Conservation (phyloP, 1,284 basidiomycete genomes). For the Neolentinus lepideus region DNA sequence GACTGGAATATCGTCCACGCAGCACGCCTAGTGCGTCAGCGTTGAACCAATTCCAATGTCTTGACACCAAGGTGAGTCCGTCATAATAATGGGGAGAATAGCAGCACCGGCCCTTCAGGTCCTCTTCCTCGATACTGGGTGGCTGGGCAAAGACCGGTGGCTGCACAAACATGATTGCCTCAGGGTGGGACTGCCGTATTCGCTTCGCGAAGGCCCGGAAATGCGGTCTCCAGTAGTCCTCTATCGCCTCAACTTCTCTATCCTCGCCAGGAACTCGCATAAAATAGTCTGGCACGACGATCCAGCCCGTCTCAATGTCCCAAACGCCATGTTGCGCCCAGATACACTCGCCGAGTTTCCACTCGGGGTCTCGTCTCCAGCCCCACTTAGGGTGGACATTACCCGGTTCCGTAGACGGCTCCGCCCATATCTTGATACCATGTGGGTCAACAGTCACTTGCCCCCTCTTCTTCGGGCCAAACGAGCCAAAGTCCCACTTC, state of each 20-base stretch:
- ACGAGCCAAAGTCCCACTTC: slow-evolving; percentile 72
- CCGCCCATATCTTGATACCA: slow-evolving; percentile 69
- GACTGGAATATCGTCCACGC: slow-evolving; percentile 79
- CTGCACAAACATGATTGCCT: slow-evolving; percentile 88
- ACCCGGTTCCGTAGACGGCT: slow-evolving; percentile 33
- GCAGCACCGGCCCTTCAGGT: slow-evolving; percentile 67
- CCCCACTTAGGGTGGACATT: slow-evolving; percentile 62
- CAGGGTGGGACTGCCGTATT: slow-evolving; percentile 71
- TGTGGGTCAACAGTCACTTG: slow-evolving; percentile 79
- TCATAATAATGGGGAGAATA: slow-evolving; percentile 94
- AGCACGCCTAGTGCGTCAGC: slow-evolving; percentile 91
- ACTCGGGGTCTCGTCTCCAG: slow-evolving; percentile 71
- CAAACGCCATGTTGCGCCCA: slow-evolving; percentile 96
- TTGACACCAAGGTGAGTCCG: slow-evolving; percentile 77
- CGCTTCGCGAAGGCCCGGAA: slow-evolving; percentile 58
- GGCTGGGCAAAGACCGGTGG: slow-evolving; percentile 89
- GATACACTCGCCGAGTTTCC: slow-evolving; percentile 81
- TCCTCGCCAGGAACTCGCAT: slow-evolving; percentile 15
- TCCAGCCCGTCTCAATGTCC: slow-evolving; percentile 65
- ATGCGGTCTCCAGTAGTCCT: slow-evolving; percentile 82
- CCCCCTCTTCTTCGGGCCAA: slow-evolving; percentile 76
- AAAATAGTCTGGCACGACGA: slow-evolving; percentile 83
- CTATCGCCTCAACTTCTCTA: slow-evolving; percentile 59
- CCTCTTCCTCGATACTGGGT: slow-evolving; percentile 52
- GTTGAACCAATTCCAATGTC: slow-evolving; percentile 97